Evolutionary conservation across 116 monocot species (phyloP), one percentile per base, ranked within the genome.

Genomic region (Iris pallida): DNA sequence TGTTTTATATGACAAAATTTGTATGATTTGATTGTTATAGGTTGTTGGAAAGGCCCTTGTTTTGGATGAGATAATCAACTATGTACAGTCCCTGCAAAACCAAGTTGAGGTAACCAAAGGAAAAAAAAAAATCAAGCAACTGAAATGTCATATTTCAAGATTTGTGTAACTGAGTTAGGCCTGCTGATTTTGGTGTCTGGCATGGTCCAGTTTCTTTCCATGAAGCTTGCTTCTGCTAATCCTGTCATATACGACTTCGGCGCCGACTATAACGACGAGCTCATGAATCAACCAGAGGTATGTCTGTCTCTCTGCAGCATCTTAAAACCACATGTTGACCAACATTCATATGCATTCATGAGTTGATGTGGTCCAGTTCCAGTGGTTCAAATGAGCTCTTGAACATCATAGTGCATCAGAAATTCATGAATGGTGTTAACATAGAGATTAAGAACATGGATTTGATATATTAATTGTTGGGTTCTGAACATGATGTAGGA

Each of bases 21-120:
- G 5, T 2, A n/a, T 66, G 13, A 1, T 18, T 9, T 59, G 15
- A 48, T 20, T 15, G 45, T 68, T 10, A 7, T 41, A 81, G 81
- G 72, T 76, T 20, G 63, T 48, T 58, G 81, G 81, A 20, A 76
- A 76, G 58, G 81, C 76, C 40, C 72, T 68, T 12, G 53, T 73
- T 17, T 66, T 81, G 46, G 81, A 81, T 72, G 71, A 76, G 71
- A 81, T 81, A 55, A 81, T 81, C 48, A 81, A 81, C 59, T 81
- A 81, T 66, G 81, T 80, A 7, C 56, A 75, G 10, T 75, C 75
- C 10, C 70, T 80, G 63, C 69, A 80, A 56, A 75, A 74, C 68
- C 81, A 81, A 73, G 68, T 81, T 64, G 76, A 81, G 81, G 81
- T 76, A 20, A 45, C 8, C 3, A 20, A 46, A 44, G 17, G 9